Evolutionary conservation across 805 yeast genomes (phyloP), one percentile per base, ranked within the genome.

Genomic region (Wickerhamiella sergipiensis): DNA sequence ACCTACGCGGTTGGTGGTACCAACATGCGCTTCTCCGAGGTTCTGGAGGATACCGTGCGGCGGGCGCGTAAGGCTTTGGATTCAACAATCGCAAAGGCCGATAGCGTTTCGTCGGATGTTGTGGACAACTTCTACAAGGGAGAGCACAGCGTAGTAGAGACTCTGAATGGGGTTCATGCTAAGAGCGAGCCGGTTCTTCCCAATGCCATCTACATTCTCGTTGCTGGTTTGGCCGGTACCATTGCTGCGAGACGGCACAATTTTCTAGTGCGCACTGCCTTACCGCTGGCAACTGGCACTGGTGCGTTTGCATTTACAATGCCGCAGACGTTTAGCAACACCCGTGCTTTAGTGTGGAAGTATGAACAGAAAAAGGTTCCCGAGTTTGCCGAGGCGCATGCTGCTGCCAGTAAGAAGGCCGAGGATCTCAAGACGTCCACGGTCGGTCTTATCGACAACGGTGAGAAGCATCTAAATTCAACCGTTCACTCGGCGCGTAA

Each of bases 191-290:
- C 79, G 47, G 66, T 85, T 48, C 71, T 83, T 47, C 92, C 95
- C 13, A 83, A 82, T 55, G 67, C 80, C 3, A 65, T 85, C 29
- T 87, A 85, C 63, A 72, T 87, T 40, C 62, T 79, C 9, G 76
- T 85, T 26, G 88, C 86, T 13, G 74, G 79, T 2, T 71, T 87
- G 50, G 68, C 86, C 7, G 95, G 95, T 39, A 75, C 83, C 45
- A 80, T 86, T 49, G 59, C 80, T 47, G 78, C 92, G 1, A 83
- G 94, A 60, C 78, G 81, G 59, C 73, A 83, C 52, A 78, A 78
- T 51, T 56, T 80, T 21, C 49, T 80, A 2, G 61, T 83, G 12
- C 78, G 80, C 59, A 70, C 73, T 2, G 54, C 75, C 0, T 67
- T 76, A 15, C 95, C 95, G 1, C 51, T 80, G 2, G 67, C 70